A percentile compares a stretch with the other conserved stretches of the same genome.
Conservation (phyloP, 306 rosid species). For the Pachyrhizus erosus region DNA sequence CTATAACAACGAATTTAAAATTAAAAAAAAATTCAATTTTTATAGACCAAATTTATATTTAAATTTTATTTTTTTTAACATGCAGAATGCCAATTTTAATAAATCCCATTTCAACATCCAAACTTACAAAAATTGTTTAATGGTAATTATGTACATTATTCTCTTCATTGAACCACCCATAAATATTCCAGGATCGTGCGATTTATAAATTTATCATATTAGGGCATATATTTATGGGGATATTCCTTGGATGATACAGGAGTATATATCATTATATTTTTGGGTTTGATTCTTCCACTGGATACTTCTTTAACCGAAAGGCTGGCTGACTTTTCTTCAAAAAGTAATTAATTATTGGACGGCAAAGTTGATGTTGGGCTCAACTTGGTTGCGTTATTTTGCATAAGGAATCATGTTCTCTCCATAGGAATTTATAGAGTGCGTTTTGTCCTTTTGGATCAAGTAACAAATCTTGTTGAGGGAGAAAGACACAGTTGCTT, state of each 20-base stretch:
- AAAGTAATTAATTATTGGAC: constrained; percentile 35
- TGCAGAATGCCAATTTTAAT: not conserved
- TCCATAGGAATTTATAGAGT: not conserved
- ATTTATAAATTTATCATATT: not conserved
- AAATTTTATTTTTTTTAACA: too few relatives aligned
- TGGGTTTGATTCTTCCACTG: constrained; percentile 58
- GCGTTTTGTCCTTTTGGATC: constrained; percentile 20
- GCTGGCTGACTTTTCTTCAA: constrained; percentile 29
- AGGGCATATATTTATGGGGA: constrained; percentile 1
- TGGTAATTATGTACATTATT: not conserved
- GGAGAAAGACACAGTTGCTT: not conserved
- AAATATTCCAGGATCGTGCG: not conserved
- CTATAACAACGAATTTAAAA: too few relatives aligned
- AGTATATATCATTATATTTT: constrained; percentile 15
- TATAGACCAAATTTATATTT: too few relatives aligned
- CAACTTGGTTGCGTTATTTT: constrained; percentile 45
- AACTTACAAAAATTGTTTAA: not conserved
- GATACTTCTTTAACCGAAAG: constrained; percentile 45
- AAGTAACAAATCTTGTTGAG: not conserved
- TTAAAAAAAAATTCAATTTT: too few relatives aligned
- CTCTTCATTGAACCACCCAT: not conserved
- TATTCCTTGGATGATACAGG: constrained; percentile 19
- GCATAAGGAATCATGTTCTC: constrained; percentile 31
- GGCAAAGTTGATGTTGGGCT: constrained; percentile 33
- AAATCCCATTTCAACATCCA: not conserved